Evolutionary conservation across 73 alveolate species (phyloP), one percentile per base, ranked within the genome.

Genomic region (Symbiodinium pilosum): DNA sequence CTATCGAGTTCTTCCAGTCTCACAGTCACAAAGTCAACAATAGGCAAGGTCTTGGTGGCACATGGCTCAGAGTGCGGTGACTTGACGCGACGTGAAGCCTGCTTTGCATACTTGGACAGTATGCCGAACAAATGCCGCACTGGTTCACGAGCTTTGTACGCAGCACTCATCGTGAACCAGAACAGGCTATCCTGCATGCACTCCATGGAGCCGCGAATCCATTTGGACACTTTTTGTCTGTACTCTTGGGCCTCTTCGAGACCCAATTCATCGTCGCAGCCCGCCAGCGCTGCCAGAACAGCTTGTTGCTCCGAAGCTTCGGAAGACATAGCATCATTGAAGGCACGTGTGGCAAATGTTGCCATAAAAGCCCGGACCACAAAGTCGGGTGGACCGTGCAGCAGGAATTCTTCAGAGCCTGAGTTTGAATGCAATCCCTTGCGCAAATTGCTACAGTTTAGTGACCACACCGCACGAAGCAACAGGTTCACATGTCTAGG

Each of bases 181-280:
- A 85, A 85, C 44, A 28, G 7, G 1, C 51, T 51, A 34, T 85
- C 93, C 36, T 44, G 43, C 39, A 51, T 28, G 21, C 73, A 28
- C 51, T 8, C 20, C 5, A 85, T 32, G 83, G 38, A 5, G 38
- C 41, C 36, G 54, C 52, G 26, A 2, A 85, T 32, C 52, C 51
- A 85, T 18, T 85, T 85, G 30, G 38, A 6, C 32, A 85, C 81
- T 12, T 51, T 47, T 41, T 47, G 52, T 20, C 59, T 32, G 83
- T 85, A 85, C 18, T 32, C 14, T 28, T 9, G n/a, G 1, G 83
- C 9, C 34, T 85, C 93, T 0, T 85, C 83, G 16, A 85, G 43
- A 20, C 83, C 36, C 36, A 85, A 36, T 39, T 85, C 93, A 51
- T 85, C 93, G 42, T 43, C 36, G 28, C 83, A 81, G 32, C 59